Evolutionary conservation across 257 asterid species (phyloP).

Genomic region (Plantago major): DNA sequence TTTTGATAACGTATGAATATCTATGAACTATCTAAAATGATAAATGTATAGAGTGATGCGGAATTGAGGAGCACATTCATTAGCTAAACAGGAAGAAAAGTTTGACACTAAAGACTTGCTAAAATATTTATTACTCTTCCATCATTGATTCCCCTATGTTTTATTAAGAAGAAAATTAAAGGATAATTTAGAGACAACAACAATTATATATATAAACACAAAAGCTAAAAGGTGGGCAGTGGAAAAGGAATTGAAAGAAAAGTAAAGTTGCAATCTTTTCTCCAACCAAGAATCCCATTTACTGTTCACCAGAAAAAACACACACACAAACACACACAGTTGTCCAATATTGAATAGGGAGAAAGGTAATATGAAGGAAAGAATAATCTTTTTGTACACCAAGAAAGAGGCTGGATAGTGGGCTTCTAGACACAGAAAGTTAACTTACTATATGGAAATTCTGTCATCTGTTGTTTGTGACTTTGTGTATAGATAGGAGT

Average conservation of each 20-base stretch:
- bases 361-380: conserved; percentile 27
- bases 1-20: too few relatives aligned
- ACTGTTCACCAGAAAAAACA: conserved; percentile 21
- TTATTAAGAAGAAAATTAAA: background rate
- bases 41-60: too few relatives aligned
- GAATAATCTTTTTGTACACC: conserved; percentile 22
- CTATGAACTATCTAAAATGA: too few relatives aligned
- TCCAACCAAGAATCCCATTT: conserved; percentile 38
- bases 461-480: conserved; percentile 7
- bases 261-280: conserved; percentile 36
- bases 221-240: conserved; percentile 15
- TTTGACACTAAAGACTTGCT: background rate
- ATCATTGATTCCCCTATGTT: background rate
- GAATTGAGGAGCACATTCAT: too few relatives aligned
- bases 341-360: conserved; percentile 9
- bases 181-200: background rate
- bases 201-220: background rate
- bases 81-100: background rate
- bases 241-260: background rate
- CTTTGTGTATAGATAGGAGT: conserved; percentile 10
- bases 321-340: conserved; percentile 21
- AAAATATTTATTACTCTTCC: conserved; percentile 7
- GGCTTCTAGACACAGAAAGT: conserved; percentile 29
- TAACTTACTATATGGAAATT: background rate
- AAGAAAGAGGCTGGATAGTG: conserved; percentile 34